Conservation (phyloP, 2,329 filamentous ascomycete species). For the Metarhizium humberi region DNA sequence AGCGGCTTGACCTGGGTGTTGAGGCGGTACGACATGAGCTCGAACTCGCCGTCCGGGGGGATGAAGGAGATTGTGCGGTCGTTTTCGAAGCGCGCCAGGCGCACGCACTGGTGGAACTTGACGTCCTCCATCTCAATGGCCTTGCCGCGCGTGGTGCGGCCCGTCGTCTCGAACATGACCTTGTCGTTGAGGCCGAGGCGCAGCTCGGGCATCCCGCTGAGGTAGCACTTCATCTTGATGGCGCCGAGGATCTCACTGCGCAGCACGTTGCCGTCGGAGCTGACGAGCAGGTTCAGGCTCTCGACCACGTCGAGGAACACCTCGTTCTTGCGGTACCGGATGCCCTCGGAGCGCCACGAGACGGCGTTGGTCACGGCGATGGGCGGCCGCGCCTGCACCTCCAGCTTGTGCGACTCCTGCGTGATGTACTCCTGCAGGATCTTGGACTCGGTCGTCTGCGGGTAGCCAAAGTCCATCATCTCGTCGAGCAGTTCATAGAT, state of each 20-base stretch:
- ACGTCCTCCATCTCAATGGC: conserved; percentile 99
- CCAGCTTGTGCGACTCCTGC: conserved; percentile 96
- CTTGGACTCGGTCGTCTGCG: conserved; percentile 96
- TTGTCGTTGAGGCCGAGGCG: conserved; percentile 95
- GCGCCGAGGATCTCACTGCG: conserved; percentile 94
- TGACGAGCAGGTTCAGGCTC: conserved; percentile 90
- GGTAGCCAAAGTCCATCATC: conserved; percentile 99
- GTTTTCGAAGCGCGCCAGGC: conserved; percentile 93
- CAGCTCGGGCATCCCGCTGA: conserved; percentile 96
- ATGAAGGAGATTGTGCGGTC: conserved; percentile 98
- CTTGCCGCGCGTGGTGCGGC: conserved; percentile 86
- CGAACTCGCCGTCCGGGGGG: conserved; percentile 95
- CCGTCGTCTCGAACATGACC: conserved; percentile 98
- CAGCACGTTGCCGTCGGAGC: conserved; percentile 86
- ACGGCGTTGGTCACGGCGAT: conserved; percentile 98
- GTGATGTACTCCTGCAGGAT: conserved; percentile 99
- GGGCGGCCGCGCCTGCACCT: conserved; percentile 88
- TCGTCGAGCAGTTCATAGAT: conserved; percentile 98
- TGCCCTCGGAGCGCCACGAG: conserved; percentile 95
- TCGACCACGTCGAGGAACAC: conserved; percentile 98
- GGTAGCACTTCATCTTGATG: conserved; percentile 99
- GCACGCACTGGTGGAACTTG: conserved; percentile 98
- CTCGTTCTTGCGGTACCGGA: conserved; percentile 98
- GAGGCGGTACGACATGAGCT: conserved; percentile 97
- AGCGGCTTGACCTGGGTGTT: conserved; percentile 98